Percentiles rank a stretch among this genome's conserved stretches.
Conservation (phyloP, 768 basidiomycete species). For the Phanerochaete carnosa region DNA sequence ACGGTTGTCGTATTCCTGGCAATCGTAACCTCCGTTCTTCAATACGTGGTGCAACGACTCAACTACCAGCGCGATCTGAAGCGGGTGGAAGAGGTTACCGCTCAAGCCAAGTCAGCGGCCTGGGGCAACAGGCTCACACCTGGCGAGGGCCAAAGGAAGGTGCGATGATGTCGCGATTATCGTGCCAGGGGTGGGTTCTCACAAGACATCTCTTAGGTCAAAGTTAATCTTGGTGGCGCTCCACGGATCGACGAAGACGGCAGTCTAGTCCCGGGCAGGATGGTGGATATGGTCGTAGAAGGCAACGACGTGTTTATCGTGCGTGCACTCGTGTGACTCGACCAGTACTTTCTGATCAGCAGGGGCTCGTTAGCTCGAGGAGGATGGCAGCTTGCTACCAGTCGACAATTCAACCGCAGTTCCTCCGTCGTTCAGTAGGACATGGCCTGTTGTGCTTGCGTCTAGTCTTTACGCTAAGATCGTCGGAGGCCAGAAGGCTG, state of each 20-base stretch:
- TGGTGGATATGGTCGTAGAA: constrained; percentile 81
- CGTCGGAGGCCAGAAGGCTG: constrained; percentile 1
- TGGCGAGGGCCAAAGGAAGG: constrained; percentile 63
- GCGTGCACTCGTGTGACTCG: constrained; percentile 28
- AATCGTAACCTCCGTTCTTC: constrained; percentile 73
- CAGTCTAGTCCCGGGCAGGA: constrained; percentile 43
- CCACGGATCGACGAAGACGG: constrained; percentile 55
- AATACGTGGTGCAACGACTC: constrained; percentile 75
- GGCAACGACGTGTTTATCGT: constrained; percentile 71
- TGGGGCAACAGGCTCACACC: constrained; percentile 81
- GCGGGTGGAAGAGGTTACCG: constrained; percentile 59
- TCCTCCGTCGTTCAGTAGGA: constrained; percentile 54
- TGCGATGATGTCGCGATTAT: constrained; percentile 24
- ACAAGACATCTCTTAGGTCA: constrained; percentile 47
- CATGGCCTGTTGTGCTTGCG: constrained; percentile 65
- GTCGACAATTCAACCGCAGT: constrained; percentile 58
- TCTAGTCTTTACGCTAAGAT: constrained; percentile 26
- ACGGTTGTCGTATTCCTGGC: constrained; percentile 75
- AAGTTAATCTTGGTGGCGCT: constrained; percentile 60
- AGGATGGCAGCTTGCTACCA: constrained; percentile 51
- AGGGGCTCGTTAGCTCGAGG: constrained; percentile 50
- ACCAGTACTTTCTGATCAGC: constrained; percentile 6
- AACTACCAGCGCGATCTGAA: constrained; percentile 73
- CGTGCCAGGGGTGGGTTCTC: background rate
- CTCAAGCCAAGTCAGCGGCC: constrained; percentile 65